Evolutionary conservation across 1,284 basidiomycete genomes (phyloP).

Genomic region (Mycocalia duriaeana): DNA sequence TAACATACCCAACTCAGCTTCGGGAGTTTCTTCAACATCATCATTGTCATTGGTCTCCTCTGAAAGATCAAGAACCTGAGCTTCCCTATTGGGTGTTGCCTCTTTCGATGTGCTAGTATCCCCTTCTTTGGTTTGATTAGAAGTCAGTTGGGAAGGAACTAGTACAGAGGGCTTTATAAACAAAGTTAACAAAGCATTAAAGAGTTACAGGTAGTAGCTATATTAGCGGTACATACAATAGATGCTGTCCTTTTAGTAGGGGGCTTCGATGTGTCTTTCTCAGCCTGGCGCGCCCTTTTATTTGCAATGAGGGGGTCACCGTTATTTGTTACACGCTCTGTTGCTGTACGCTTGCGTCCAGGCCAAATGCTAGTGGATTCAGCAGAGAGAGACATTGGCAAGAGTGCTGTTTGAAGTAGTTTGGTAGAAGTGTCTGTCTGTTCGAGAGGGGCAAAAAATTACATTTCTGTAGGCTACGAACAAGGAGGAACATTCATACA

Average conservation of each 20-base stretch:
- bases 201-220: not conserved
- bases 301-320: not conserved
- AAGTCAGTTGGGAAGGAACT: too few species aligned
- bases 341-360: not conserved
- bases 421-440: too few species aligned
- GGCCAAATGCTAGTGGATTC: not conserved
- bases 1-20: not conserved
- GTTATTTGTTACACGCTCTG: not conserved
- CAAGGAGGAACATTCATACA: too few species aligned
- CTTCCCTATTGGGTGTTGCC: not conserved
- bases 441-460: too few species aligned
- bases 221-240: not conserved
- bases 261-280: not conserved
- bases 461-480: too few species aligned
- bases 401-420: too few species aligned
- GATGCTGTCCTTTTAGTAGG: not conserved
- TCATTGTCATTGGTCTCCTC: not conserved
- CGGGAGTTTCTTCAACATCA: too few species aligned
- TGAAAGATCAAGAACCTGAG: not conserved
- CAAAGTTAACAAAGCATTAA: not conserved
- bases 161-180: not conserved
- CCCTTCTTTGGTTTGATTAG: not conserved
- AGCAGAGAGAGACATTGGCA: too few species aligned
- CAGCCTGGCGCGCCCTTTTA: not conserved
- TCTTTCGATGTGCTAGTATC: not conserved